phyloP scores from a whole-genome alignment of 2,329 filamentous ascomycete genomes.

The Cercospora beticola region DNA sequence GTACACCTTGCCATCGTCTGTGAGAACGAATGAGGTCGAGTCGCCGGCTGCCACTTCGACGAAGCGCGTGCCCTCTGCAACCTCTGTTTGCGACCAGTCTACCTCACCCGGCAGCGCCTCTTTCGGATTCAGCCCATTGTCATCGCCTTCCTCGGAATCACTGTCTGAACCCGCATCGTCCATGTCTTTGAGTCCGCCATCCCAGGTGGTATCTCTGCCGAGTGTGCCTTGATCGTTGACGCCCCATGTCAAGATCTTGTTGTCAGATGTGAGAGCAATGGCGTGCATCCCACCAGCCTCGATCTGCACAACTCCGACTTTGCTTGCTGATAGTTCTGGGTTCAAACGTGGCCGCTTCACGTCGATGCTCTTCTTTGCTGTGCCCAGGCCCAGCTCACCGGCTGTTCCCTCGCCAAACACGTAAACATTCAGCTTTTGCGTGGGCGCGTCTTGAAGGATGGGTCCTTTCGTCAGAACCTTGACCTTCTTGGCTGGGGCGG shows the following conservation, averaged over 20 bases:
- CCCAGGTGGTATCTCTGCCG: constrained; percentile 69
- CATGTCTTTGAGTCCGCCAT: constrained; percentile 59
- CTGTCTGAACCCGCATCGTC: constrained; percentile 57
- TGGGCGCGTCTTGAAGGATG: constrained; percentile 64
- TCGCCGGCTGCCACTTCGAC: constrained; percentile 70
- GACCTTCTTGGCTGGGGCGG: constrained; percentile 35
- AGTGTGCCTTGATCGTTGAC: constrained; percentile 83
- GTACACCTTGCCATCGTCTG: constrained; percentile 72
- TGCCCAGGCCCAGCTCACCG: constrained; percentile 79
- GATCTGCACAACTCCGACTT: constrained; percentile 69
- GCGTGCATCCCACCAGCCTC: constrained; percentile 82
- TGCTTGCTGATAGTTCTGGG: constrained; percentile 55
- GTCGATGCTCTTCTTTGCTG: constrained; percentile 64
- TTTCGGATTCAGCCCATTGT: constrained; percentile 67
- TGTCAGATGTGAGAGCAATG: constrained; percentile 72
- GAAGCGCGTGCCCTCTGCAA: constrained; percentile 61
- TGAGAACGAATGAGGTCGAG: constrained; percentile 73
- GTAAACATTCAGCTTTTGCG: constrained; percentile 67
- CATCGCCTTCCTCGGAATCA: constrained; percentile 55
- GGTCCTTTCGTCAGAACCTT: constrained; percentile 33
- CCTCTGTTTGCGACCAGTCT: constrained; percentile 34
- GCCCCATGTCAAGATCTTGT: constrained; percentile 81
- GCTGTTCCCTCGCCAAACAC: constrained; percentile 77
- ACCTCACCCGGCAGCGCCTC: constrained; percentile 63
- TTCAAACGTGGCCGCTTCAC: constrained; percentile 74